Conservation (phyloP, 441 rosid species). For the Bruguiera hainesii region DNA sequence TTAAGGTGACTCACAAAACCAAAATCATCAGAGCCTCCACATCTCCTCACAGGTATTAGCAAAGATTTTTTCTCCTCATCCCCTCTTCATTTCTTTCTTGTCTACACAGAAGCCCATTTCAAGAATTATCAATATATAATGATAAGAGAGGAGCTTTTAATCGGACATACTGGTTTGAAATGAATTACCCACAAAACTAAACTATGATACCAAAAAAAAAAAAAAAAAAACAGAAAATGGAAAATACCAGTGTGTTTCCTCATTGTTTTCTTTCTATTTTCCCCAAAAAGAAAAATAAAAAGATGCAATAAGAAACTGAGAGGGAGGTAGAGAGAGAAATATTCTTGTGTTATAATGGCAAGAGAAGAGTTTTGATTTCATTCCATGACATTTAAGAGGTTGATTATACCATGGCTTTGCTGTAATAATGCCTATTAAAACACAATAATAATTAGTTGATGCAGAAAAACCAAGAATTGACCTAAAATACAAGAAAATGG, state of each 20-base stretch:
- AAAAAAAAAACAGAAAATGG: too few species aligned
- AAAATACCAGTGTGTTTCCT: too few species aligned
- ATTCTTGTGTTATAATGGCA: too few species aligned
- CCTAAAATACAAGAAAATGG: too few species aligned
- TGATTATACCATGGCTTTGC: too few species aligned
- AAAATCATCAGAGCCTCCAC: conserved; percentile 65
- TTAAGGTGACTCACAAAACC: conserved; percentile 87
- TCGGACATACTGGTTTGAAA: conserved; percentile 4
- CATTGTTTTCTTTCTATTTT: too few species aligned
- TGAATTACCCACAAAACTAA: neutral
- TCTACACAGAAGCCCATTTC: conserved; percentile 28
- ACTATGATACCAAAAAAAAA: neutral
- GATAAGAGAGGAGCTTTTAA: too few species aligned
- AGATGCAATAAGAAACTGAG: neutral
- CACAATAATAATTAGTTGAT: too few species aligned
- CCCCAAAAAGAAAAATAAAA: neutral
- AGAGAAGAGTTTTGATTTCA: too few species aligned
- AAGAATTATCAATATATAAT: neutral
- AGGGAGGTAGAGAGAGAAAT: neutral
- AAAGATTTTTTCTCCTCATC: conserved; percentile 50
- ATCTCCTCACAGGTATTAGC: conserved; percentile 9
- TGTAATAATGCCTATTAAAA: too few species aligned
- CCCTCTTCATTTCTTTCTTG: conserved; percentile 43
- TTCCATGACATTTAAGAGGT: too few species aligned
- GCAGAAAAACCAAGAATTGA: too few species aligned